Evolutionary conservation across 202 grass and related monocot species (phyloP).

Genomic region (Setaria italica): DNA sequence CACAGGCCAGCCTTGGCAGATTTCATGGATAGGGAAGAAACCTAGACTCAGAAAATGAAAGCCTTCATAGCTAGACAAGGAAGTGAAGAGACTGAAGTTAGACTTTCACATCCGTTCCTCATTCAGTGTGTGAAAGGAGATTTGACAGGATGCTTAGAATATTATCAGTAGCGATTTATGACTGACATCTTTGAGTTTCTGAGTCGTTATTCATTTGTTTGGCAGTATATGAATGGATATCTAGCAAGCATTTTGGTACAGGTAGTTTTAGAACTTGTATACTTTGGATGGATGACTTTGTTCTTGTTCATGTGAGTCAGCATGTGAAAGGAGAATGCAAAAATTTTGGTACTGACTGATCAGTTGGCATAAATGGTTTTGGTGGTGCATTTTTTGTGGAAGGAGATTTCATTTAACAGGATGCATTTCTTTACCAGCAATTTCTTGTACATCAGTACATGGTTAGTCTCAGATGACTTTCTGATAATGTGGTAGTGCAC

Average conservation of each 20-base stretch:
- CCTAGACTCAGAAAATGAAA: background rate
- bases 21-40: constrained; percentile 19
- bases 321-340: constrained; percentile 7
- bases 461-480: background rate
- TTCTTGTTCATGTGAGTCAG: background rate
- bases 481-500: background rate
- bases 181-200: background rate
- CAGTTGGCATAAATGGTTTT: background rate
- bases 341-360: background rate
- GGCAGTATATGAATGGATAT: background rate
- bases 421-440: background rate
- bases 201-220: background rate
- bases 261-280: background rate
- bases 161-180: background rate
- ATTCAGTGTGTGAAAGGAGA: background rate
- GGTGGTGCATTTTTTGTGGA: background rate
- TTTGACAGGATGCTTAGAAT: background rate
- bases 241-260: background rate
- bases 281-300: background rate
- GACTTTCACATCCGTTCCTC: background rate
- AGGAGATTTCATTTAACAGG: background rate
- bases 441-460: background rate
- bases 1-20: background rate
- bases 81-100: constrained; percentile 6
- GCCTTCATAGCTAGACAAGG: background rate